A percentile compares a stretch with the other conserved stretches of the same genome.
Evolutionary conservation across 164 flowering plant genomes (phyloP).

Genomic region (Magnolia sinica): DNA sequence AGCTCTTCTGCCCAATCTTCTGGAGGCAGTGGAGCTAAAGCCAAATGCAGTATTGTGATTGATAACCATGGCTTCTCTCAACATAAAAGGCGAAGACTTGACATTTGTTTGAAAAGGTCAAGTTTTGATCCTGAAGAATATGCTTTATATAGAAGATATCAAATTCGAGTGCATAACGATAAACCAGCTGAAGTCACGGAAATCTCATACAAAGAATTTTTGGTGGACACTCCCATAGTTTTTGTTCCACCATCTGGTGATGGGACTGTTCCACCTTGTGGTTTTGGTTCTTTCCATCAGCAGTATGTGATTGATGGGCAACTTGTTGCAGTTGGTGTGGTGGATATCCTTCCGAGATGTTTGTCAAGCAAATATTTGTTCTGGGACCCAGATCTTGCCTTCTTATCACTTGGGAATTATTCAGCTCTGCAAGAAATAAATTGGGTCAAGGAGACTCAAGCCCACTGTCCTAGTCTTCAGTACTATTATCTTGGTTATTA

Average conservation of each 20-base stretch:
- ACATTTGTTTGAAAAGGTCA: constrained; percentile 70
- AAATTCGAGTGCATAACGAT: constrained; percentile 79
- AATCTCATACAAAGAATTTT: constrained; percentile 64
- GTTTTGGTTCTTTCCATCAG: constrained; percentile 99
- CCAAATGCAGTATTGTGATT: constrained; percentile 19
- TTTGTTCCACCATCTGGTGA: constrained; percentile 63
- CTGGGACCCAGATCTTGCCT: constrained; percentile 95
- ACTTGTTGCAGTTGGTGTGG: constrained; percentile 93
- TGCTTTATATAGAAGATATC: constrained; percentile 74
- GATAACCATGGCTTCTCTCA: constrained; percentile 22
- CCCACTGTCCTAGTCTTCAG: constrained; percentile 67
- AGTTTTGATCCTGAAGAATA: constrained; percentile 88
- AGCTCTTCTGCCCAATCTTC: constrained; percentile 20
- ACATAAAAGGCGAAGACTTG: constrained; percentile 50
- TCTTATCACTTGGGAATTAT: constrained; percentile 81
- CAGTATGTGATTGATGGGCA: constrained; percentile 83
- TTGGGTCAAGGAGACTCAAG: constrained; percentile 76
- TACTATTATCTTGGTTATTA: constrained; percentile 97
- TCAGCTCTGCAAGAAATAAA: constrained; percentile 84
- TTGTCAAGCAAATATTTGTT: constrained; percentile 93
- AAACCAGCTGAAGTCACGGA: constrained; percentile 56
- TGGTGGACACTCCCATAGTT: constrained; percentile 77
- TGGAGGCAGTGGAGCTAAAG: constrained; percentile 15
- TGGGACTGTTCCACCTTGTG: constrained; percentile 70
- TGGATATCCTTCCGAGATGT: constrained; percentile 93